Base-by-base conservation (phyloP, 768 basidiomycete species). In the Tricholoma sp. region DNA sequence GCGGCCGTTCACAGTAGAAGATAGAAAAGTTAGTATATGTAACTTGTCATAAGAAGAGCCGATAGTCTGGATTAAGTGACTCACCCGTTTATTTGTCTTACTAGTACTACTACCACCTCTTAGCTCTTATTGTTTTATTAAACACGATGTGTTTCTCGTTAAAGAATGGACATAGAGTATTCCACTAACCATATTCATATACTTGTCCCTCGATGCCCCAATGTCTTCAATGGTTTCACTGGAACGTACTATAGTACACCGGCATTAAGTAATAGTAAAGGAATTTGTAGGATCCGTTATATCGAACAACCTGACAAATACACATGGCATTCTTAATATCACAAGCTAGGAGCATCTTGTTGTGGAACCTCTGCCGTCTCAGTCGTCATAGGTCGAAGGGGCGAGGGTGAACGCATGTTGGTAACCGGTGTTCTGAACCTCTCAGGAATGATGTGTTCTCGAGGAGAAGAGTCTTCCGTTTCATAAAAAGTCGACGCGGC, bases 401-500 rank as follows among this genome's bases (percentile, higher is more conserved):
- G 56, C 32, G 61, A 58, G 9, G 28, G 50, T 20, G 56, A 41
- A 17, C 34, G 51, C 44, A 39, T 7, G 28, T n/a, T 48, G 17
- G 34, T 8, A 11, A 31, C 10, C 24, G 45, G 15, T 18, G 31
- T 57, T 24, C 20, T 50, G 15, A 44, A 52, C 17, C 20, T 13
- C 29, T 59, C 64, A 32, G 8, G 29, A 31, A 49, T 32, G 4
- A 31, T 31, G 17, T 34, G 54, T 50, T 54, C 57, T 44, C 31
- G 48, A 39, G 58, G 57, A 32, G 53, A 24, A 31, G 42, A 32
- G 51, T 61, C 62, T 53, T 66, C 68, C 42, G 63, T 64, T 54
- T 69, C 68, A 34, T 63, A 64, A 8, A 57, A 36, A 29, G 62
- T 61, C 15, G 67, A 67, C 17, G 64, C 45, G n/a, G 53, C 61